A percentile compares a stretch with the other conserved stretches of the same genome.
These are phyloP conservation scores for Puccinia brachypodii DNA, from an alignment of 1,284 basidiomycete species.

Conservation along the genomic window DNA sequence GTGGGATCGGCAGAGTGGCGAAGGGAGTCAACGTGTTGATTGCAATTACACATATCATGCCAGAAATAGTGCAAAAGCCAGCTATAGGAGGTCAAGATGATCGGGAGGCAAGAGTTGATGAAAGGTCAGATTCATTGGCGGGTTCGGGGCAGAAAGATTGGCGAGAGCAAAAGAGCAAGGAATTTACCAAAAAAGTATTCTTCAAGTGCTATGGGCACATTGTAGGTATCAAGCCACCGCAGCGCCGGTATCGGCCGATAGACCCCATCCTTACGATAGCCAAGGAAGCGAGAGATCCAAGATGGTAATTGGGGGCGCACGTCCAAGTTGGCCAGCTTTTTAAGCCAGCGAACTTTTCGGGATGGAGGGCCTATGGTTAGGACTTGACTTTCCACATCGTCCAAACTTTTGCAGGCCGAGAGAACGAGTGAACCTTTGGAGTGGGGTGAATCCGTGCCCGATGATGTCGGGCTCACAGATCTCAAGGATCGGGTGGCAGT, in stretches of 20 bases:
- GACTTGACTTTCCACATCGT: neutral
- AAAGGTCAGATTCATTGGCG: neutral
- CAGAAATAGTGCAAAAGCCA: neutral
- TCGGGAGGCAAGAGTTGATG: neutral
- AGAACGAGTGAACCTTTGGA: neutral
- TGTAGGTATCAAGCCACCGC: constrained; percentile 23
- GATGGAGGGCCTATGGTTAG: neutral
- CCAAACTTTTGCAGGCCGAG: neutral
- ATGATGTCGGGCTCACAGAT: neutral
- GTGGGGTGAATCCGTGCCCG: neutral
- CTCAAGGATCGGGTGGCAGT: neutral
- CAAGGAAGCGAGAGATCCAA: constrained; percentile 37
- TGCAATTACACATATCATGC: constrained; percentile 14
- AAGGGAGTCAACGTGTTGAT: constrained; percentile 1
- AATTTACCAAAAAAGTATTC: constrained; percentile 11
- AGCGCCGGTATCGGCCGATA: constrained; percentile 22
- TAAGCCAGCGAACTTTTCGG: neutral
- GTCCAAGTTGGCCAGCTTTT: constrained; percentile 1
- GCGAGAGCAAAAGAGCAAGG: neutral
- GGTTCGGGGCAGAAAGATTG: neutral
- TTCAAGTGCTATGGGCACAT: constrained; percentile 17
- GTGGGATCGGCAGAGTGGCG: constrained; percentile 14
- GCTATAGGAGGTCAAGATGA: neutral
- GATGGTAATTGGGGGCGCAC: constrained; percentile 28
- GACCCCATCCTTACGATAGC: constrained; percentile 19